Evolutionary conservation across 2,329 filamentous ascomycete genomes (phyloP).

Genomic region (Penicillium sp.): DNA sequence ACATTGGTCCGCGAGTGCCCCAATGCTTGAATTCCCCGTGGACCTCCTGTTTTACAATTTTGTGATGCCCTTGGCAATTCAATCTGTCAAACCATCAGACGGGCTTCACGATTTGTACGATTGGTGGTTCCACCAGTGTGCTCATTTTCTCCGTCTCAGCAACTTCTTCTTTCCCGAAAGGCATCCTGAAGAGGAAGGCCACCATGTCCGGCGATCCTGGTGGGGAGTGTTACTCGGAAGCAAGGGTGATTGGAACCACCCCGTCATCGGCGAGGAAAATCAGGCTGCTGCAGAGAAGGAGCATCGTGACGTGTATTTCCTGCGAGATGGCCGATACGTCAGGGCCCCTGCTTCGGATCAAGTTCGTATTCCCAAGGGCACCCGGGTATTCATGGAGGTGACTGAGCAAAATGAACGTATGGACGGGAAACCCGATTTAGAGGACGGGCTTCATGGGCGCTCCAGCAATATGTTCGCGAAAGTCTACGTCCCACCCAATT

Average conservation of each 20-base stretch:
- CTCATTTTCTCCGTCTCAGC: conserved; percentile 70
- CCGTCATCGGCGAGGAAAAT: conserved; percentile 32
- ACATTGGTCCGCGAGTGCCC: conserved; percentile 87
- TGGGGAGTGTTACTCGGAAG: conserved; percentile 31
- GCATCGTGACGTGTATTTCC: conserved; percentile 46
- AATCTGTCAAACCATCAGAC: conserved; percentile 77
- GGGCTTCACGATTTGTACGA: conserved; percentile 78
- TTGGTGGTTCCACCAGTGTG: conserved; percentile 94
- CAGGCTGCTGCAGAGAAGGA: conserved; percentile 38
- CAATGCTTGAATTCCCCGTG: conserved; percentile 87
- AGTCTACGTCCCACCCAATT: conserved; percentile 79
- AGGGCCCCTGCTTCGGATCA: conserved; percentile 92
- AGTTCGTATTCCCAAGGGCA: conserved; percentile 83
- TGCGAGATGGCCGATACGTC: conserved; percentile 73
- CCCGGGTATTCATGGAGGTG: conserved; percentile 72
- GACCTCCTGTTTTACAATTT: conserved; percentile 97
- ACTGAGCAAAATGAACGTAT: conserved; percentile 59
- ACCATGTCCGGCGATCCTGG: conserved; percentile 58
- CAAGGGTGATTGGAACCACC: conserved; percentile 35
- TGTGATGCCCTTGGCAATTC: conserved; percentile 79
- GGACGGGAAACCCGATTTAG: conserved; percentile 53
- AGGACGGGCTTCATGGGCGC: conserved; percentile 56
- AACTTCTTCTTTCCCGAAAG: conserved; percentile 91
- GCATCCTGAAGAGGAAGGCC: conserved; percentile 73
- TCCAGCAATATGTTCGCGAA: conserved; percentile 58